A percentile compares a stretch with the other conserved stretches of the same genome.
phyloP scores from a whole-genome alignment of 78 protist genomes.

The Paulinella micropora region DNA sequence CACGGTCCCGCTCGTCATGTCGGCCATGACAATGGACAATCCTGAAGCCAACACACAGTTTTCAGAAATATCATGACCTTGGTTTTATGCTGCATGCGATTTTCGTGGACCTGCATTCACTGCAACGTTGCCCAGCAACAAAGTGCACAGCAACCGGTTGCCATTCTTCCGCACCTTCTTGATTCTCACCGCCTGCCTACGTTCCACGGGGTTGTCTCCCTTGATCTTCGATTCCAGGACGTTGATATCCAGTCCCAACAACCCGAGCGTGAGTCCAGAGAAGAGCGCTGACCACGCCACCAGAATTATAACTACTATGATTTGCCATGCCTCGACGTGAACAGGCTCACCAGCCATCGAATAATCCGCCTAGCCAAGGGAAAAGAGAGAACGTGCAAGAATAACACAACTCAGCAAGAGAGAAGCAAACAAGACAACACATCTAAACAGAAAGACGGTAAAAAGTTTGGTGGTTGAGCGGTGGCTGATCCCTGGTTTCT shows the following conservation, averaged over 20 bases:
- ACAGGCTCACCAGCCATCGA: too few species aligned
- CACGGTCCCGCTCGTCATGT: slow-evolving; percentile 35
- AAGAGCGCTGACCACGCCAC: slow-evolving; percentile 65
- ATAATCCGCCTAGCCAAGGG: too few species aligned
- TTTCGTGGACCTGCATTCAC: slow-evolving; percentile 70
- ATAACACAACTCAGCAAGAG: too few species aligned
- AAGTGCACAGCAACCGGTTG: slow-evolving; percentile 74
- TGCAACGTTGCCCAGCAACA: slow-evolving; percentile 70
- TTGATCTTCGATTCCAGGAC: slow-evolving; percentile 27
- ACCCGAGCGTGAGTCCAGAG: slow-evolving; percentile 72
- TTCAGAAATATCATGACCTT: slow-evolving; percentile 74
- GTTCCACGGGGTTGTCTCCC: slow-evolving; percentile 34
- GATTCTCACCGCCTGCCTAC: slow-evolving; percentile 45
- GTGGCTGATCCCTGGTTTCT: too few species aligned
- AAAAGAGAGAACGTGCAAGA: too few species aligned
- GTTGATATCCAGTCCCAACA: slow-evolving; percentile 32
- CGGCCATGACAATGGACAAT: slow-evolving; percentile 54
- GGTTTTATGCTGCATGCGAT: slow-evolving; percentile 52
- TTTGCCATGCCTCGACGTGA: too few species aligned
- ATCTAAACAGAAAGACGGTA: too few species aligned
- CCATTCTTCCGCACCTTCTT: slow-evolving; percentile 61
- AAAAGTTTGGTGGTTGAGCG: too few species aligned
- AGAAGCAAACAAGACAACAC: too few species aligned
- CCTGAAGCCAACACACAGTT: too few species aligned
- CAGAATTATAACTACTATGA: too few species aligned